These are phyloP conservation scores for Zymoseptoria brevis DNA, from an alignment of 2,329 filamentous ascomycete genomes.

Conservation along the genomic window DNA sequence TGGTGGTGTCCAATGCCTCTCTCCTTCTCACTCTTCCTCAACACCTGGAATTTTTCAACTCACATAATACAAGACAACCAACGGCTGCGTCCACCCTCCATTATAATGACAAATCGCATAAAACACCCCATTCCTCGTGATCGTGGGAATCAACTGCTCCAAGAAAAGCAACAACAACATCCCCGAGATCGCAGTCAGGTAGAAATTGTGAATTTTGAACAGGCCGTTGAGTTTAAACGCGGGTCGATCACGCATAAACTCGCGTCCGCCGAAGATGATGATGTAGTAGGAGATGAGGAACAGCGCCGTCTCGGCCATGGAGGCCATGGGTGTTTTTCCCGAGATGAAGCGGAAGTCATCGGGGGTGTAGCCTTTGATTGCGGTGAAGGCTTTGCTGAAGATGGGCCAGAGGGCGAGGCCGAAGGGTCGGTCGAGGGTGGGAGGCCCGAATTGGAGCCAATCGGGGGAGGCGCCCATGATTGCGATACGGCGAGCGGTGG, in stretches of 20 bases:
- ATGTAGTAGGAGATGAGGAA: constrained; percentile 85
- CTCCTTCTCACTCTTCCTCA: background rate
- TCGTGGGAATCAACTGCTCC: constrained; percentile 80
- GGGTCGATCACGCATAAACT: constrained; percentile 80
- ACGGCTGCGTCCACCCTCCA: constrained; percentile 87
- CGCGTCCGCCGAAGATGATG: constrained; percentile 85
- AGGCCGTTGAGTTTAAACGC: constrained; percentile 79
- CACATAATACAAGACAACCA: constrained; percentile 96
- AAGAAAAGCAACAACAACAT: constrained; percentile 75
- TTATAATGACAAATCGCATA: constrained; percentile 72
- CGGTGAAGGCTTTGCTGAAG: constrained; percentile 79
- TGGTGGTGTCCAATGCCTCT: background rate
- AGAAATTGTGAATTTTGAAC: constrained; percentile 96
- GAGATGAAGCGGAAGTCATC: constrained; percentile 78
- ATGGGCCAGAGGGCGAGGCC: constrained; percentile 88
- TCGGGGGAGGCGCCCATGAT: constrained; percentile 24
- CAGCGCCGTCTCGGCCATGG: constrained; percentile 70
- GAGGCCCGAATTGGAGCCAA: constrained; percentile 51
- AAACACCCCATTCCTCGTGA: constrained; percentile 77
- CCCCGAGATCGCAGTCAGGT: constrained; percentile 78
- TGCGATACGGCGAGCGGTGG: background rate
- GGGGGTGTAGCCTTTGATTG: constrained; percentile 69
- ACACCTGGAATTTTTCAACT: constrained; percentile 32
- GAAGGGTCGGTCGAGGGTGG: constrained; percentile 85
- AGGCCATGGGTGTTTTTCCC: constrained; percentile 82